Evolutionary conservation across 1,139 yeast genomes (phyloP).

Genomic region (Spathaspora sp.): DNA sequence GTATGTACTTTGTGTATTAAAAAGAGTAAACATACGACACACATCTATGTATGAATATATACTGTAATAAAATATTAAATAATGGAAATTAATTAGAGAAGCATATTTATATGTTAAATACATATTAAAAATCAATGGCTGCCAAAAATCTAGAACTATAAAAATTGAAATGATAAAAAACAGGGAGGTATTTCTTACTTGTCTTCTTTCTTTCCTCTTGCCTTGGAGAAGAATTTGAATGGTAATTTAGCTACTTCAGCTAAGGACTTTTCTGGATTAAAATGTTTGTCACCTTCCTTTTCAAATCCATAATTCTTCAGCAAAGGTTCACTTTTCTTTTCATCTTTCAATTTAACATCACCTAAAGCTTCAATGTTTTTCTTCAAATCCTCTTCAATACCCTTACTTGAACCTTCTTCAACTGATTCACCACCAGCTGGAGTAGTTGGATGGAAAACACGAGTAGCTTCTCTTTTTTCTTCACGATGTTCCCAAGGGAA

Average conservation of each 20-base stretch:
- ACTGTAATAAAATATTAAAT: neutral
- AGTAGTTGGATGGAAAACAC: constrained; percentile 23
- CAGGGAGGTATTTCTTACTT: constrained; percentile 2
- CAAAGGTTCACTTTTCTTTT: constrained; percentile 8
- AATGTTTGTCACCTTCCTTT: constrained; percentile 11
- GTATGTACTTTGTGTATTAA: neutral
- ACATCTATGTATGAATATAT: neutral
- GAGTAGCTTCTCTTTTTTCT: constrained; percentile 21
- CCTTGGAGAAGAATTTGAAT: constrained; percentile 21
- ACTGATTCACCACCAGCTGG: constrained; percentile 11
- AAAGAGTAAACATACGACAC: neutral
- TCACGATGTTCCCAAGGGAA: constrained; percentile 47
- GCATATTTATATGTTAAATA: neutral
- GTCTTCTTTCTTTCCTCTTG: constrained; percentile 14
- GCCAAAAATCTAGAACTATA: neutral
- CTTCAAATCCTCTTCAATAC: constrained; percentile 8
- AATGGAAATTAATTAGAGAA: neutral
- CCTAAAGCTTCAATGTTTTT: constrained; percentile 12
- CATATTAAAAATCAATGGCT: neutral
- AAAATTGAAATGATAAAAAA: neutral
- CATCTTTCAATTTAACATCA: constrained; percentile 5
- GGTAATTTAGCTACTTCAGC: constrained; percentile 27
- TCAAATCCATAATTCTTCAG: constrained; percentile 14
- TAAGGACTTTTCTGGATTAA: constrained; percentile 26
- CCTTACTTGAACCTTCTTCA: neutral